Base-by-base conservation (phyloP, 768 basidiomycete species). In the Lactarius psammicola region DNA sequence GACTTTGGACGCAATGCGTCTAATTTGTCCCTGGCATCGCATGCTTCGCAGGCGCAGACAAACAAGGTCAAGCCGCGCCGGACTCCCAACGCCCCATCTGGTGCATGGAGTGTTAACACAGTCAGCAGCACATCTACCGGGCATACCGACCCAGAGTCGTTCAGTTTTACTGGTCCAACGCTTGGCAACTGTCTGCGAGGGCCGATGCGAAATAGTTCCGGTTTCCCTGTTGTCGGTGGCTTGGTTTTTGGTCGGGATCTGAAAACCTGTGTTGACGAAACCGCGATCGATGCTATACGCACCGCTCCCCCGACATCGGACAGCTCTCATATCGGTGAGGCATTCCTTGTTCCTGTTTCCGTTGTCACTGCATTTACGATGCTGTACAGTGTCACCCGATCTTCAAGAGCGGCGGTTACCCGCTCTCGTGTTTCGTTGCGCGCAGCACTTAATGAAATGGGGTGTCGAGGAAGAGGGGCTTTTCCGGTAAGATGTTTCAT, bases 401-500 rank as follows among this genome's bases (percentile, higher is more conserved):
- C 65, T 68, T 38, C 60, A 56, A 4, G 67, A 74, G 69, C 76
- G 75, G 70, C 76, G 66, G 68, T 70, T 95, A 46, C 90, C 93
- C 49, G 92, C 91, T 0, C 77, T 95, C 28, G 86, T 93, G 31
- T 85, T 90, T 58, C 80, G 93, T 64, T 95, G 92, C 75, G 87
- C 88, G 3, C 89, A 94, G 72, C 92, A 94, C 77, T 72, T 94
- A 62, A 76, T 90, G 72, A 77, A 82, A 28, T 94, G 93, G 91
- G 92, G 93, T 55, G 76, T 94, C 15, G 85, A 90, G 73, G 92
- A 94, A 74, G 91, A 94, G 74, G 92, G 92, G 4, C 77, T 94
- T 53, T 94, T 94, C 74, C 84, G 92, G 92, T 90, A 71, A 70
- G 86, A 76, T 44, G 31, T 2, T 9, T 55, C n/a, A 28, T 62